Evolutionary conservation across 495 filamentous ascomycete species (phyloP).

Genomic region (Aspergillus asperescens): DNA sequence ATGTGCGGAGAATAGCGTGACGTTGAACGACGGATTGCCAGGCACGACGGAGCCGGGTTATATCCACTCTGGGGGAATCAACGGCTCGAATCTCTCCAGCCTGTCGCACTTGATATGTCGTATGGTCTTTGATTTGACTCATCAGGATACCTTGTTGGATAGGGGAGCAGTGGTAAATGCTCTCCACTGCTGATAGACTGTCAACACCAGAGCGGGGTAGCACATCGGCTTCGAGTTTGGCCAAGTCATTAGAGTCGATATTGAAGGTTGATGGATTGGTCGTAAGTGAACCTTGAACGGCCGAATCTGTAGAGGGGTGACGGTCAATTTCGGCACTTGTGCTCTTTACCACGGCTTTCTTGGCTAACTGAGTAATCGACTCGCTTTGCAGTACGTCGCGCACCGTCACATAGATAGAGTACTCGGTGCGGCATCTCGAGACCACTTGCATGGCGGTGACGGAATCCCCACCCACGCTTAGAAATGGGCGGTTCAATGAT

Average conservation of each 20-base stretch:
- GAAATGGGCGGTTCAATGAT: constrained; percentile 20
- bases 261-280: background rate
- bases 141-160: constrained; percentile 15
- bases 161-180: constrained; percentile 13
- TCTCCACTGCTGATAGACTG: background rate
- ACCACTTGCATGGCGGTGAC: constrained; percentile 56
- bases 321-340: background rate
- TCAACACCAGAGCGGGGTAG: constrained; percentile 1
- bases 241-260: background rate
- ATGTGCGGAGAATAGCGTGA: constrained; percentile 8
- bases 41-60: background rate
- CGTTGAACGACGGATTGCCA: constrained; percentile 7
- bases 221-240: background rate
- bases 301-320: background rate
- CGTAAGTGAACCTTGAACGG: background rate
- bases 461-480: constrained; percentile 33
- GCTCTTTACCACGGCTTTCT: constrained; percentile 3
- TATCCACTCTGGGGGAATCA: background rate
- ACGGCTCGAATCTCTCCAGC: background rate
- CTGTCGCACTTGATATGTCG: constrained; percentile 10
- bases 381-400: constrained; percentile 27
- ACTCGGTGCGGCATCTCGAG: constrained; percentile 16
- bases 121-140: constrained; percentile 9
- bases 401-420: constrained; percentile 18
- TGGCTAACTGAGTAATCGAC: constrained; percentile 2